Evolutionary conservation across 2,329 filamentous ascomycete species (phyloP), one percentile per base, ranked within the genome.

Genomic region (Polychaeton citri): DNA sequence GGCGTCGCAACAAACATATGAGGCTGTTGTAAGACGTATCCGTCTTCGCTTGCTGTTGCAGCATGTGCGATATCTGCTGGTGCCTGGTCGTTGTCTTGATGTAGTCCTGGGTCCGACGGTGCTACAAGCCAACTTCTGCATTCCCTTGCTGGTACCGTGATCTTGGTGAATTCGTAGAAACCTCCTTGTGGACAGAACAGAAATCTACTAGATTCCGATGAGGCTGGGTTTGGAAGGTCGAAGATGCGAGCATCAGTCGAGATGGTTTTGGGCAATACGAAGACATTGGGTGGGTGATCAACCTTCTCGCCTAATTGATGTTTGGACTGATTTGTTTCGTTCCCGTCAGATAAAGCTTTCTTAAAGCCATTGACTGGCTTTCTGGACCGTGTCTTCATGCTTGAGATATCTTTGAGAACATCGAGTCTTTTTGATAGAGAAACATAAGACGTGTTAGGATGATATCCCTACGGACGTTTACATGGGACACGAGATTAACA

Each of bases 1-100:
- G 76, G 73, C 1, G 90, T 94, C 6, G 88, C 84, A 40, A 96
- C 61, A 49, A 81, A 80, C n/a, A 96, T 62, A 40, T 86, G 76
- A 21, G 84, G 76, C 30, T 68, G 69, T 49, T 77, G 76, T 21
- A 76, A 70, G 17, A 84, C 60, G 45, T 72, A 73, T 9, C 69
- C 74, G 20, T 43, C 37, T 8, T 40, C 30, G 8, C 43, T 32
- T 8, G 26, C 31, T 5, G 6, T 26, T 0, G 39, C 17, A 26
- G 21, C 13, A 8, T 26, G 8, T 13, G 21, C 13, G 17, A 10
- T 33, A 6, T 28, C 20, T 19, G 15, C 15, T 37, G 19, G 7
- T 18, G 16, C 33, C 28, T 7, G 43, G 17, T 21, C 21, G 17
- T 32, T 15, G 18, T 39, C 30, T 21, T 32, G 28, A 10, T 35